Evolutionary conservation across 805 yeast species (phyloP), one percentile per base, ranked within the genome.

Genomic region (Lipomyces chichibuensis): DNA sequence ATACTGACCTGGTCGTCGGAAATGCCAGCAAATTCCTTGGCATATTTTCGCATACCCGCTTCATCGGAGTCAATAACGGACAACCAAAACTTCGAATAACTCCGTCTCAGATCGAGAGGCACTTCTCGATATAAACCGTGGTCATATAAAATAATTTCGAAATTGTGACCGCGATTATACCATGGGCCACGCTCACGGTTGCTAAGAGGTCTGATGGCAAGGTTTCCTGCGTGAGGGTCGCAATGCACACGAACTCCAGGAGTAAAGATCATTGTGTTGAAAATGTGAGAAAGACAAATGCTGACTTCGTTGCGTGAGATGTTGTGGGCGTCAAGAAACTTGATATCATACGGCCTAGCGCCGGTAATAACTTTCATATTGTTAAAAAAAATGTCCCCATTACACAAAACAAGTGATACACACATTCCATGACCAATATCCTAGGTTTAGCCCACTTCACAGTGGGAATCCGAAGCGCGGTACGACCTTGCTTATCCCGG

Each of bases 141-240:
- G 78, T 95, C 99, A 76, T 92, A 96, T 23, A 95, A 81, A 6
- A 95, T 82, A 61, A 95, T 91, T 77, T 95, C 99, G 76, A 95
- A 95, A 76, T 94, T 93, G 75, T 88, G 92, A 3, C 80, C 78
- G 33, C 82, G 80, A 11, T 72, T 60, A 2, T 72, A 70, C 66
- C 72, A 32, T 66, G 65, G 61, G 66, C 72, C 46, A 66, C 66
- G 67, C 54, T 69, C 76, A 37, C 73, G 71, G 23, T 73, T 69
- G 7, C 77, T 73, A 23, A 80, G 72, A 0, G 77, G 74, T 64
- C 92, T 81, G 27, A 95, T 91, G 0, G 98, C 97, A 66, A 95
- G 80, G 74, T 95, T 95, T 0, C 99, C 99, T 11, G 97, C 97
- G 77, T 95, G 99, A 0, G 99, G 99, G 77, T 95, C 99, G 80